phyloP scores from a whole-genome alignment of 2,329 filamentous ascomycete species.

The Aplosporella prunicola region DNA sequence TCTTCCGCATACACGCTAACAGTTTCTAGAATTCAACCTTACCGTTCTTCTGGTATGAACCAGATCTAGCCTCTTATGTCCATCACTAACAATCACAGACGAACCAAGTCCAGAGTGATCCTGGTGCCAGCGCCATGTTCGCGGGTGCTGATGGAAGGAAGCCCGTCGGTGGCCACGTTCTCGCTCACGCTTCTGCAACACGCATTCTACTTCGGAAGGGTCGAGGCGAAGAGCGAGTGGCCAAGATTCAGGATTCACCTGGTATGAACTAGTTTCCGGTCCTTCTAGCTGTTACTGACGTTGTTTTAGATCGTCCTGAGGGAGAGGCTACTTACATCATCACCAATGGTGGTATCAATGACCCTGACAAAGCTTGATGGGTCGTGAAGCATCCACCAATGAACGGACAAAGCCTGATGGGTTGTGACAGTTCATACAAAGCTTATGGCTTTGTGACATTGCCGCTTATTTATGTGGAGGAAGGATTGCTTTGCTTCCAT shows the following conservation, averaged over 20 bases:
- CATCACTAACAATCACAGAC: no score
- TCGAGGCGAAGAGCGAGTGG: conserved; percentile 59
- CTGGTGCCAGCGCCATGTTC: conserved; percentile 58
- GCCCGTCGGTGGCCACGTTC: conserved; percentile 57
- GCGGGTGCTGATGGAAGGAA: conserved; percentile 59
- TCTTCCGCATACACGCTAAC: no score
- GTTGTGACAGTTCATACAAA: no score
- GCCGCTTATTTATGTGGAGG: no score
- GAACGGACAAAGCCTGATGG: no score
- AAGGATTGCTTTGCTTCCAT: no score
- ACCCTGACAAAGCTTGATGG: conserved; percentile 50
- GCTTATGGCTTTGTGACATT: no score
- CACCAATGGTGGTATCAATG: conserved; percentile 58
- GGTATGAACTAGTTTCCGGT: conserved; percentile 33
- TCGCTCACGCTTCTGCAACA: conserved; percentile 60
- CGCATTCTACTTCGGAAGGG: conserved; percentile 58
- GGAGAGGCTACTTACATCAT: conserved; percentile 62
- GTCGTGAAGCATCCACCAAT: no score
- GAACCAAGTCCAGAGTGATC: conserved; percentile 63
- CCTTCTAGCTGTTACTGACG: background rate
- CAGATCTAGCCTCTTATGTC: no score
- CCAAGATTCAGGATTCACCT: conserved; percentile 59
- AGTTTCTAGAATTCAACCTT: conserved; percentile 64
- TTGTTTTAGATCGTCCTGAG: conserved; percentile 51
- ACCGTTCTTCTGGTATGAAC: conserved; percentile 36